These are phyloP conservation scores for Eucalyptus polybractea DNA, from an alignment of 345 rosid genomes.

Conservation along the genomic window DNA sequence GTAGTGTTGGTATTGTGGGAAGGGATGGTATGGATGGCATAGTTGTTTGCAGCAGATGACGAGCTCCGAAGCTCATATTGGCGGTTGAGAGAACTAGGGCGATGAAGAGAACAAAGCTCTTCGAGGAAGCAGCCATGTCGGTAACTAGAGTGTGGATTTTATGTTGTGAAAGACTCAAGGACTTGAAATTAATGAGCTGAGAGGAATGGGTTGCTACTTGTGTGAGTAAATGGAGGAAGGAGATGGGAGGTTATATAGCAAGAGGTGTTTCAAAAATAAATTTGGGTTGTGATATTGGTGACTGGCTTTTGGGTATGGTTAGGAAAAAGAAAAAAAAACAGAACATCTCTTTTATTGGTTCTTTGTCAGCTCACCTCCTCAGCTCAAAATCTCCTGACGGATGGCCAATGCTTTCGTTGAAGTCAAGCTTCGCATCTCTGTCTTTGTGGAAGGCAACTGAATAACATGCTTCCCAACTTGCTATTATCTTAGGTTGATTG, in stretches of 20 bases:
- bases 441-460: not conserved
- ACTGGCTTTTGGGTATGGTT: not conserved
- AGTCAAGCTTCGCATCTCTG: not conserved
- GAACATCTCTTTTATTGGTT: not conserved
- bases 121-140: not conserved
- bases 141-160: not conserved
- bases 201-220: not conserved
- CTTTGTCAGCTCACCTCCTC: not conserved
- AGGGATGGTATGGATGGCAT: not conserved
- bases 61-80: not conserved
- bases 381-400: not conserved
- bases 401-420: not conserved
- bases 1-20: not conserved
- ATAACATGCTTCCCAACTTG: not conserved
- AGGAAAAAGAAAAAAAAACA: not conserved
- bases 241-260: not conserved
- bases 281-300: not conserved
- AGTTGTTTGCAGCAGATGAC: conserved; percentile 4
- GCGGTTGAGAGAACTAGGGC: not conserved
- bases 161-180: not conserved
- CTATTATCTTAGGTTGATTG: not conserved
- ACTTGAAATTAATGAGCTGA: not conserved
- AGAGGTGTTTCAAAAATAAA: not conserved
- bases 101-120: not conserved
- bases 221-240: not conserved